Conservation (phyloP, 345 rosid genomes). For the Ceriops decandra region DNA sequence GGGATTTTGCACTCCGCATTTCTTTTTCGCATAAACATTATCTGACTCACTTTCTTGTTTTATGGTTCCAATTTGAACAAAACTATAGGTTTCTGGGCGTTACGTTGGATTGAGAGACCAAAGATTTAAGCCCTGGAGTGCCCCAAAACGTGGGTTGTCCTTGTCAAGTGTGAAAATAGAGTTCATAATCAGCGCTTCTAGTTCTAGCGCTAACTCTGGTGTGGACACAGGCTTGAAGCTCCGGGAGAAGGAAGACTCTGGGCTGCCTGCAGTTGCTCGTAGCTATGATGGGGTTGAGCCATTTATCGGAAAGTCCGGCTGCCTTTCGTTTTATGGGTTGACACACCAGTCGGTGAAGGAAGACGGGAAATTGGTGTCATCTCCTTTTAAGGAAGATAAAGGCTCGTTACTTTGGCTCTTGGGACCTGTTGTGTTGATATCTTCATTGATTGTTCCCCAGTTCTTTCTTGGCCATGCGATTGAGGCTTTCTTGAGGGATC, state of each 20-base stretch:
- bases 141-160: slow-evolving; percentile 32
- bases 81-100: slow-evolving; percentile 35
- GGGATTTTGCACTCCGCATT: background rate
- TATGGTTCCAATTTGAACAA: slow-evolving; percentile 18
- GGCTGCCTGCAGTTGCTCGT: slow-evolving; percentile 14
- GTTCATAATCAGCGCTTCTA: slow-evolving; percentile 28
- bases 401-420: slow-evolving; percentile 70
- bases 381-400: slow-evolving; percentile 59
- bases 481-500: slow-evolving; percentile 50
- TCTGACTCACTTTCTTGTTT: background rate
- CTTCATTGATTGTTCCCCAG: slow-evolving; percentile 69
- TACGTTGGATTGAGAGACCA: slow-evolving; percentile 19
- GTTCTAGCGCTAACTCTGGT: slow-evolving; percentile 25
- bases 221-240: slow-evolving; percentile 14
- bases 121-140: slow-evolving; percentile 10
- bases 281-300: slow-evolving; percentile 46
- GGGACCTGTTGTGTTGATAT: slow-evolving; percentile 62
- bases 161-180: slow-evolving; percentile 26
- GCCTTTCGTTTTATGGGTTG: slow-evolving; percentile 66
- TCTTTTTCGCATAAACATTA: background rate
- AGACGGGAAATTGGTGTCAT: slow-evolving; percentile 49
- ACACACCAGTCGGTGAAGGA: slow-evolving; percentile 75
- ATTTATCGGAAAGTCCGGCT: slow-evolving; percentile 76
- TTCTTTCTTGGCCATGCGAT: slow-evolving; percentile 55
- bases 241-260: slow-evolving; percentile 13